Evolutionary conservation across 106 monocot genomes (phyloP).

Genomic region (Phalaenopsis equestris): DNA sequence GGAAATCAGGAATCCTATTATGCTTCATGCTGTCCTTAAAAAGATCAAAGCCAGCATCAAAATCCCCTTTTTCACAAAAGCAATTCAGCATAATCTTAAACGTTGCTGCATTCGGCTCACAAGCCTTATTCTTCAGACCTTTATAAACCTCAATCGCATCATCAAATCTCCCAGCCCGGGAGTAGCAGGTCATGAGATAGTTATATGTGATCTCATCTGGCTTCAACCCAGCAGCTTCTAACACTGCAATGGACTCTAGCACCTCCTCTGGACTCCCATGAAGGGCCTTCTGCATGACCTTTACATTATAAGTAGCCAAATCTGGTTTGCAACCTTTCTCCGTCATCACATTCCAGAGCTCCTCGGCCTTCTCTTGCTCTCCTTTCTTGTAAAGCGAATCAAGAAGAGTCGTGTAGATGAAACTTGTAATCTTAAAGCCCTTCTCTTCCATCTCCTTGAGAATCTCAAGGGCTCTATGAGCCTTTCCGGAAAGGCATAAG

Average conservation of each 20-base stretch:
- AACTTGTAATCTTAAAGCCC: constrained; percentile 8
- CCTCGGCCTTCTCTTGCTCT: constrained; percentile 41
- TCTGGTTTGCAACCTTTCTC: constrained; percentile 48
- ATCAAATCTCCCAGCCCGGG: constrained; percentile 32
- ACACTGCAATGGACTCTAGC: constrained; percentile 36
- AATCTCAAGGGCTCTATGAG: constrained; percentile 13
- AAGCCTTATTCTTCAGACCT: constrained; percentile 19
- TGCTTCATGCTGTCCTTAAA: constrained; percentile 52
- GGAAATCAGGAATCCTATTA: constrained; percentile 70
- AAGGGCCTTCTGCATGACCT: constrained; percentile 27
- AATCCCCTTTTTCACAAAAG: constrained; percentile 55
- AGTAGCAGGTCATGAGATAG: constrained; percentile 57
- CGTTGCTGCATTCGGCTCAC: constrained; percentile 29
- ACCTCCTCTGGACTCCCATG: constrained; percentile 43
- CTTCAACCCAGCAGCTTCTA: constrained; percentile 45
- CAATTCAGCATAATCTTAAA: constrained; percentile 36
- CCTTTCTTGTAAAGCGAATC: constrained; percentile 42
- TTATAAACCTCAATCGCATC: constrained; percentile 49
- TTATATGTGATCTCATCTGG: constrained; percentile 66
- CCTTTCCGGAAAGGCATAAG: constrained; percentile 18
- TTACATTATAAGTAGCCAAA: constrained; percentile 48
- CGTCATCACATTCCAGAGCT: constrained; percentile 61
- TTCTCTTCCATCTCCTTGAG: constrained; percentile 36
- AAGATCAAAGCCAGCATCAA: constrained; percentile 41
- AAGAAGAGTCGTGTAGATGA: constrained; percentile 36